Percentiles rank a stretch among this genome's conserved stretches.
Evolutionary conservation across 345 rosid genomes (phyloP).

Genomic region (Citrus trifoliata): DNA sequence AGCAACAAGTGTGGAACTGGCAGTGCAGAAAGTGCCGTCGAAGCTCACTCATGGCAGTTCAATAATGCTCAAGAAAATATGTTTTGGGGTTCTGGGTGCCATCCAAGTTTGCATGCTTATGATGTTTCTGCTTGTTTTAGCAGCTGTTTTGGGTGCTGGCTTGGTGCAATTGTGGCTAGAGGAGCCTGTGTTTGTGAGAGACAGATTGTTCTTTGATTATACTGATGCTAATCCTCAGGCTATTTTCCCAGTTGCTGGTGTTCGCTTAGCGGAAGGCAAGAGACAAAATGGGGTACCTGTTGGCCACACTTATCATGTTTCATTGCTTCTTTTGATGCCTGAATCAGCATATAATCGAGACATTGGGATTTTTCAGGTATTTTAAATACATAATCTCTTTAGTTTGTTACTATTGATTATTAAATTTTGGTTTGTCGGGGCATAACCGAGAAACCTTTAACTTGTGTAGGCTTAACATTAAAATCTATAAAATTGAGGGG

Average conservation of each 20-base stretch:
- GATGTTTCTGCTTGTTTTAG: constrained; percentile 37
- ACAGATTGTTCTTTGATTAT: constrained; percentile 66
- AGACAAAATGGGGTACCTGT: constrained; percentile 37
- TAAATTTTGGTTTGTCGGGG: too few species aligned
- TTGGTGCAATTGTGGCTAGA: constrained; percentile 54
- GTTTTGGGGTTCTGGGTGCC: constrained; percentile 55
- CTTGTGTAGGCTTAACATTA: too few species aligned
- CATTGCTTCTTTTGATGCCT: constrained; percentile 62
- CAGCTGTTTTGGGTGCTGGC: constrained; percentile 50
- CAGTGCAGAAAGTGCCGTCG: constrained; percentile 32
- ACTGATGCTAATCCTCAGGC: constrained; percentile 59
- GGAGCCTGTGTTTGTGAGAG: constrained; percentile 59
- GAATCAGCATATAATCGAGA: constrained; percentile 70
- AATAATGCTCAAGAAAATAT: constrained; percentile 32
- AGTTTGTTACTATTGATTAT: too few species aligned
- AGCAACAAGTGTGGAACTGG: constrained; percentile 25
- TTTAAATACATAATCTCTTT: background rate
- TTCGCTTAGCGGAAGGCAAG: background rate
- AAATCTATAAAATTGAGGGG: too few species aligned
- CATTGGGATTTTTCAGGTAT: constrained; percentile 73
- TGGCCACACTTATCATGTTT: constrained; percentile 58
- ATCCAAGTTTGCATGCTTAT: constrained; percentile 47
- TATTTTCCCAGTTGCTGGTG: constrained; percentile 24
- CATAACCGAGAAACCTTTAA: too few species aligned
- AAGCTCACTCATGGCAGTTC: constrained; percentile 16